Base-by-base conservation (phyloP, 2,329 filamentous ascomycete species). In the Cercospora beticola region DNA sequence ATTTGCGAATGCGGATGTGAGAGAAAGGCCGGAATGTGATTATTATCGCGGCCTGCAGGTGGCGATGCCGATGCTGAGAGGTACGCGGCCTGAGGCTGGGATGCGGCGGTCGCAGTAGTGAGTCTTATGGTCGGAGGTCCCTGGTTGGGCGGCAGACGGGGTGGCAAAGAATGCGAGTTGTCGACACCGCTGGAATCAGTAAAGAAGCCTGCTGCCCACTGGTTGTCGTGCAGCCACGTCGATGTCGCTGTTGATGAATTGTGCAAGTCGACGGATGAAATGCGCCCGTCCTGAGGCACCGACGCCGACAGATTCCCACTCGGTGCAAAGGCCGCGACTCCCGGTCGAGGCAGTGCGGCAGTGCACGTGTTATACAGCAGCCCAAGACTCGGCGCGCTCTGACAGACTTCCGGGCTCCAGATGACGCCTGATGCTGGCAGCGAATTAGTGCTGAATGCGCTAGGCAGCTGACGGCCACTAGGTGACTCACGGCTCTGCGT, bases 41-140 rank as follows among this genome's bases (percentile, higher is more conserved):
- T 69, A 40, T 69, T 59, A 40, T 31, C 52, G 26, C 61, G 62
- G 60, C 70, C 68, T 62, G 46, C 58, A n/a, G 68, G 68, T 71
- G 72, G 71, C 68, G 68, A 69, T 56, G 71, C 65, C 28, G 66
- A 72, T 36, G 54, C 49, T 23, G 46, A 52, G 46, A 52, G 46
- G 54, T 68, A 64, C 58, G 72, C 58, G 70, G 71, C 71, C 72
- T 76, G 74, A 75, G 73, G 74, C 73, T 74, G 66, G 62, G 65
- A 65, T 65, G 64, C 68, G 63, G 66, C 63, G 68, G 67, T 36
- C 59, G 57, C 40, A 52, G 46, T 23, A 23, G 46, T 72, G 73
- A 75, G 60, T 74, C 69, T 71, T 70, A 76, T 74, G 59, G 58
- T 58, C 43, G 74, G 74, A 46, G 57, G 36, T 33, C 36, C 62